phyloP scores from a whole-genome alignment of 225 moss, liverwort and hornwort species.

The Climacium dendroides region DNA sequence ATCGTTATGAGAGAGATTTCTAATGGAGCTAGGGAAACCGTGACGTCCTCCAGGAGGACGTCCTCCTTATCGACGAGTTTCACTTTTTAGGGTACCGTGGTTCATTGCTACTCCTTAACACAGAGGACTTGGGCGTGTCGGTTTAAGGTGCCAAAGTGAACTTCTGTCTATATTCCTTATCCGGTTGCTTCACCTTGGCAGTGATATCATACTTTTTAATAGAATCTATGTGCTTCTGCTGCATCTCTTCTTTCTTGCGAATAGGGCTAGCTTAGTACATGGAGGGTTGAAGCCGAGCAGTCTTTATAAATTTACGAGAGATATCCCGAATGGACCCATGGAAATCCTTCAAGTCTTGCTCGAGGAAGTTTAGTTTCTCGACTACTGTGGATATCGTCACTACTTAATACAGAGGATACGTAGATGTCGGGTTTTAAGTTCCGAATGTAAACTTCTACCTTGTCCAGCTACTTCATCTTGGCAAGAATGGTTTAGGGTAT shows the following conservation, averaged over 20 bases:
- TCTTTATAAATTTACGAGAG: neutral
- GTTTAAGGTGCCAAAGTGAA: neutral
- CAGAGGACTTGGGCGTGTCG: neutral
- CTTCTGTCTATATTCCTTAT: neutral
- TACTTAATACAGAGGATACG: neutral
- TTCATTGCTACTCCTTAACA: too few species aligned
- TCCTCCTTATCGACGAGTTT: neutral
- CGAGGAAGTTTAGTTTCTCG: neutral
- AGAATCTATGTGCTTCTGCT: neutral
- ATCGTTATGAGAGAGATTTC: neutral
- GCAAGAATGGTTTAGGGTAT: neutral
- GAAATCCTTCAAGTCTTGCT: neutral
- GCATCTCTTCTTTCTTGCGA: neutral
- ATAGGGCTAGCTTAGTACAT: neutral
- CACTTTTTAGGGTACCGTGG: neutral
- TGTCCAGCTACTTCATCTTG: neutral
- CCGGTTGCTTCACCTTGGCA: neutral
- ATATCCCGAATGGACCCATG: neutral
- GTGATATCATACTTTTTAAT: neutral
- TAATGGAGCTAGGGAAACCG: neutral
- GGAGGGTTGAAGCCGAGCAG: neutral
- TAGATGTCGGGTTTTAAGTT: neutral
- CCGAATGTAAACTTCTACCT: neutral
- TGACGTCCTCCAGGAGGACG: neutral
- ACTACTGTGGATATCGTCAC: neutral